Evolutionary conservation across 2,329 filamentous ascomycete genomes (phyloP), one percentile per base, ranked within the genome.

Genomic region (Aspergillus sp.): DNA sequence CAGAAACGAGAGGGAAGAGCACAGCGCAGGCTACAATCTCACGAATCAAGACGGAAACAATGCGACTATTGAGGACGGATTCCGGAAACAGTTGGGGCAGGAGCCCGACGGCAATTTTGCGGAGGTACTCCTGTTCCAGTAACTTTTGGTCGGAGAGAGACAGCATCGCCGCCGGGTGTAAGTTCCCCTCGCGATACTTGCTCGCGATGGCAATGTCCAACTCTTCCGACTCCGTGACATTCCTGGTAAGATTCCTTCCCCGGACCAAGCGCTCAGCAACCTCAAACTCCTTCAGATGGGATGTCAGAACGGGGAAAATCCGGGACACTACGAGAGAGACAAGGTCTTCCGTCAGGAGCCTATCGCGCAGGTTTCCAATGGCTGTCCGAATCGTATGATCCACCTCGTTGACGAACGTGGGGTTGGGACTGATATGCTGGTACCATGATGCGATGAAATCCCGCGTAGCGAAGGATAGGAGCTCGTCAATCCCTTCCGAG

Each of bases 21-120:
- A 99, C 89, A n/a, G 92, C 91, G 75, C 95, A 97, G 21, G 92
- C 84, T n/a, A 97, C 87, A 62, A 99, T 89, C 78, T 99, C 96
- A 68, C 91, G 88, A 61, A 97, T 85, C 57, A 99, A 81, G 38
- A 89, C 89, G 32, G 86, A 87, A 7, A 97, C 93, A 45, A 91
- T 87, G 62, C 91, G 85, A 73, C 95, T 97, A 32, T 88, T 89
- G 43, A 91, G 84, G 74, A 95, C 86, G 60, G 81, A 87, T 39
- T 85, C 81, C 2, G 93, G 91, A 38, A 98, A 83, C 23, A 97
- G 78, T 60, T 85, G 82, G 2, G 92, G 91, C 23, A 98, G 77
- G 12, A 98, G 80, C 43, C 84, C 85, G 59, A 87, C 83, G 7
- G 91, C 83, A n/a, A 93, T 80, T 60, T 87, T 86, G 48, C 96